phyloP scores from a whole-genome alignment of 2,329 filamentous ascomycete genomes.

The Mollisia scopiformis region DNA sequence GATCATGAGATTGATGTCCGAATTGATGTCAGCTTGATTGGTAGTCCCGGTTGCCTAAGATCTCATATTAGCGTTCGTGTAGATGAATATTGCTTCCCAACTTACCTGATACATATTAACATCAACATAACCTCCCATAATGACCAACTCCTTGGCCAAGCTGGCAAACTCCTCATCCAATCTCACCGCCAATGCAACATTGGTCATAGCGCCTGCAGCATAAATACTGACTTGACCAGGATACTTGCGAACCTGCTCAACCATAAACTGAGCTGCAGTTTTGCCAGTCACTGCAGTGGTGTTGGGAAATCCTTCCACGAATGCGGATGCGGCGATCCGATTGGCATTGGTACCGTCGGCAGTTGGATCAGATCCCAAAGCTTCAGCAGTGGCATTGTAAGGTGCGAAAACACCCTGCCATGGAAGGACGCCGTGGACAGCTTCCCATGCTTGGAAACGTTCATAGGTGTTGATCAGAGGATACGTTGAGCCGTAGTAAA shows the following conservation, averaged over 20 bases:
- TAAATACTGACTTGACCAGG: conserved; percentile 54
- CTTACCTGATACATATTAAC: conserved; percentile 38
- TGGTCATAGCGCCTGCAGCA: conserved; percentile 50
- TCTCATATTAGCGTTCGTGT: background rate
- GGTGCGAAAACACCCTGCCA: conserved; percentile 50
- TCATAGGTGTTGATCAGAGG: conserved; percentile 49
- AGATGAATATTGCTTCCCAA: too few relatives aligned
- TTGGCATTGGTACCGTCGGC: conserved; percentile 43
- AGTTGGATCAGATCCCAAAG: conserved; percentile 47
- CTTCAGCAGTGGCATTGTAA: conserved; percentile 47
- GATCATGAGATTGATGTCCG: conserved; percentile 52
- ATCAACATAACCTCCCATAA: conserved; percentile 56
- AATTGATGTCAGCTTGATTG: conserved; percentile 33
- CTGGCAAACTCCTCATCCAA: conserved; percentile 50
- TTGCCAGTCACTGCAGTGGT: conserved; percentile 42
- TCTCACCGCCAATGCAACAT: conserved; percentile 49
- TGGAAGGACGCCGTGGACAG: conserved; percentile 45
- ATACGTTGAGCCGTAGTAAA: conserved; percentile 49
- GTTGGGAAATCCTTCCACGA: conserved; percentile 50
- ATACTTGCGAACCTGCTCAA: conserved; percentile 50
- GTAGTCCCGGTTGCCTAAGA: conserved; percentile 30
- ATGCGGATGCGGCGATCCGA: conserved; percentile 44
- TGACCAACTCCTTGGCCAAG: conserved; percentile 48
- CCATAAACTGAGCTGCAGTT: conserved; percentile 49
- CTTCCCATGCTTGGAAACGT: conserved; percentile 48